phyloP scores from a whole-genome alignment of 2,329 filamentous ascomycete species.

The Aspergillus aculeatinus region DNA sequence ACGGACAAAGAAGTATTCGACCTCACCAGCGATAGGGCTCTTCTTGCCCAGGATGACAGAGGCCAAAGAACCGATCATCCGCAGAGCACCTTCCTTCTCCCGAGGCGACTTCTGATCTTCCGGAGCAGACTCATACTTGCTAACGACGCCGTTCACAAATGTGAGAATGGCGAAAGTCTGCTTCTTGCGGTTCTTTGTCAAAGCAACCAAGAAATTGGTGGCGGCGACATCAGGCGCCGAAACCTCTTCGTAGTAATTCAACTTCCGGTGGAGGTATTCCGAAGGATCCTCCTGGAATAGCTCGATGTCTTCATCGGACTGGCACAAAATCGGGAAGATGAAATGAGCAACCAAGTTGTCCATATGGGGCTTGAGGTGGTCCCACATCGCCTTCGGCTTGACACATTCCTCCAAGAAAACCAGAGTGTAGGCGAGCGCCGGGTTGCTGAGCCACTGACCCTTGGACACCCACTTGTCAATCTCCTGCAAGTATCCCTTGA shows the following conservation, averaged over 20 bases:
- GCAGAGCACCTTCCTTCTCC: constrained; percentile 91
- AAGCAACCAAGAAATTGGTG: constrained; percentile 91
- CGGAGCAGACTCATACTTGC: constrained; percentile 79
- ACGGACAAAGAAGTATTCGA: constrained; percentile 97
- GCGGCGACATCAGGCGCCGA: constrained; percentile 93
- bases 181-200: constrained; percentile 92
- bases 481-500: constrained; percentile 90
- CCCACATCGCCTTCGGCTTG: constrained; percentile 96
- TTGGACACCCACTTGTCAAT: constrained; percentile 98
- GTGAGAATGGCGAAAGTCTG: constrained; percentile 92
- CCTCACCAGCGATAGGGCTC: constrained; percentile 94
- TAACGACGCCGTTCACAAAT: constrained; percentile 94
- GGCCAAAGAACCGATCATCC: constrained; percentile 95
- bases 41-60: constrained; percentile 96
- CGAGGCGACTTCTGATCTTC: constrained; percentile 90
- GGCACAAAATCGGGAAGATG: constrained; percentile 91
- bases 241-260: constrained; percentile 97
- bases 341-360: constrained; percentile 92
- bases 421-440: constrained; percentile 87
- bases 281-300: constrained; percentile 92
- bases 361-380: constrained; percentile 86
- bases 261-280: constrained; percentile 93
- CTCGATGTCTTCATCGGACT: constrained; percentile 87
- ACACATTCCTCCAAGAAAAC: constrained; percentile 97
- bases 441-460: constrained; percentile 89